Evolutionary conservation across 495 filamentous ascomycete genomes (phyloP).

Genomic region (Tricharina praecox): DNA sequence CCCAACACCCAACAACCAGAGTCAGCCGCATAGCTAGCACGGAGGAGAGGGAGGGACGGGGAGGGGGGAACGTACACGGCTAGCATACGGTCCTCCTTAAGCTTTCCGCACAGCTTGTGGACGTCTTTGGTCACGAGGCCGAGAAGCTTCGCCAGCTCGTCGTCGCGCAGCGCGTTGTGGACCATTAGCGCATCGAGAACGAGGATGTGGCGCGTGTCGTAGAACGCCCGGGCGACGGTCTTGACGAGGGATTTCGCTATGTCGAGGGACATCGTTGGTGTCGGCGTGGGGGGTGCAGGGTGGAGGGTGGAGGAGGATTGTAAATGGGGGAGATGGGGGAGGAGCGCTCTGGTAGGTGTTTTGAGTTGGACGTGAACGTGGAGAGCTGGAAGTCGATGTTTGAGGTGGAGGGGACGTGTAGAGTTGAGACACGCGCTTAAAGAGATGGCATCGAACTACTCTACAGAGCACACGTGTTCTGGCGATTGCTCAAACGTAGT

Average conservation of each 20-base stretch:
- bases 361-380: too few species aligned
- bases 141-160: conserved; percentile 71
- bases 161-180: conserved; percentile 79
- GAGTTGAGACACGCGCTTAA: too few species aligned
- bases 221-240: conserved; percentile 80
- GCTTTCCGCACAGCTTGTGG: conserved; percentile 64
- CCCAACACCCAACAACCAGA: neutral
- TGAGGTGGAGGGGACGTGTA: too few species aligned
- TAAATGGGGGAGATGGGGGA: too few species aligned
- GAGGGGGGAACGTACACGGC: conserved; percentile 51
- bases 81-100: conserved; percentile 73
- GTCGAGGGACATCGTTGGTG: conserved; percentile 29
- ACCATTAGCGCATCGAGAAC: conserved; percentile 83
- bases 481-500: too few species aligned
- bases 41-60: conserved; percentile 3
- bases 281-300: too few species aligned
- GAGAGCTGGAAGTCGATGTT: too few species aligned
- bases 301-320: too few species aligned
- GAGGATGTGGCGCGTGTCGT: conserved; percentile 72
- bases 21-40: conserved; percentile 13
- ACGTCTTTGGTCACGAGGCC: conserved; percentile 77
- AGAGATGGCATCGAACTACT: too few species aligned
- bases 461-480: too few species aligned
- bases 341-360: too few species aligned
- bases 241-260: conserved; percentile 75